Evolutionary conservation across 768 basidiomycete species (phyloP).

Genomic region (Sarcodon aspratus): DNA sequence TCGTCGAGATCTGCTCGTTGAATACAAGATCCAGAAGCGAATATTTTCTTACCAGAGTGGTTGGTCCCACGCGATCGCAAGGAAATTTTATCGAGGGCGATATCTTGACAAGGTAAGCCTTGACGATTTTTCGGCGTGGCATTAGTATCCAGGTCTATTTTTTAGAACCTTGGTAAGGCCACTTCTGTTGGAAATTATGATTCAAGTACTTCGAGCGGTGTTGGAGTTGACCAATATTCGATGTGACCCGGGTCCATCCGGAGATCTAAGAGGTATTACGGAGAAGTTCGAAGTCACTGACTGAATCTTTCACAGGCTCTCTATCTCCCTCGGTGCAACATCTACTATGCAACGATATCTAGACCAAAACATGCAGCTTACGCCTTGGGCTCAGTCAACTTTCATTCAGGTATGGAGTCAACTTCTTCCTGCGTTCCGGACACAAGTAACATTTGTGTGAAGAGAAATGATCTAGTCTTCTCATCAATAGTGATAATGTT

Average conservation of each 20-base stretch:
- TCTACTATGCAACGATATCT: constrained; percentile 44
- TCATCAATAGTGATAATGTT: too few species aligned
- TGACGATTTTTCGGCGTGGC: too few species aligned
- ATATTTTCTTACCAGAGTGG: constrained; percentile 2
- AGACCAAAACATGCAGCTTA: constrained; percentile 31
- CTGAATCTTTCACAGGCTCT: neutral
- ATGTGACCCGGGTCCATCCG: constrained; percentile 61
- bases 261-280: constrained; percentile 39
- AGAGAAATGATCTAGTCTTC: too few species aligned
- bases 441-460: too few species aligned
- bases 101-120: constrained; percentile 22
- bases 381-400: constrained; percentile 62
- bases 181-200: constrained; percentile 30
- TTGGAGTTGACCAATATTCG: constrained; percentile 45
- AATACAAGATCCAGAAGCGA: too few species aligned
- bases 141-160: too few species aligned
- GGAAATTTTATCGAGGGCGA: constrained; percentile 40
- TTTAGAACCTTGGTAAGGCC: neutral
- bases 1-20: neutral
- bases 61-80: constrained; percentile 34
- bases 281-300: neutral
- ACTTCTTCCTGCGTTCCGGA: too few species aligned
- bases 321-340: constrained; percentile 22
- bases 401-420: constrained; percentile 44
- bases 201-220: constrained; percentile 53